These are phyloP conservation scores for Fusarium sp. DNA, from an alignment of 2,329 filamentous ascomycete genomes.

Conservation along the genomic window DNA sequence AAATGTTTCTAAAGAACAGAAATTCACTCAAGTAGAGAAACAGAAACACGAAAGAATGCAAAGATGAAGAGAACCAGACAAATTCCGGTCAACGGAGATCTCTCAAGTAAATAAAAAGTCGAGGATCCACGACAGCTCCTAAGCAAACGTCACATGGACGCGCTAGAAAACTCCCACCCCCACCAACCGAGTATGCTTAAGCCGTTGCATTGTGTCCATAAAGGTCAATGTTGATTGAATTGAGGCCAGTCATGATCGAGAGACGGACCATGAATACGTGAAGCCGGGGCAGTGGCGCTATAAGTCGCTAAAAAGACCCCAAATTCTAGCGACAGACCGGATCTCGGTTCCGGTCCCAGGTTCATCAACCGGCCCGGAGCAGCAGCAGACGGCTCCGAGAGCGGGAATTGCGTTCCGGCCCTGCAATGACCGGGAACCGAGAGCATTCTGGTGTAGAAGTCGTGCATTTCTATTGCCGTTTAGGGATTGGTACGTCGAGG, in stretches of 20 bases:
- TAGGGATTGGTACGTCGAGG: constrained; percentile 7
- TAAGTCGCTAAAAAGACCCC: constrained; percentile 8
- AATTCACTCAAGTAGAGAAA: constrained; percentile 15
- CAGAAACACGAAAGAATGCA: not conserved
- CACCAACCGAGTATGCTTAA: constrained; percentile 21
- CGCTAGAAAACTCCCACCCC: constrained; percentile 35
- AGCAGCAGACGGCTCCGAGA: constrained; percentile 9
- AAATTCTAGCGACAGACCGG: constrained; percentile 29
- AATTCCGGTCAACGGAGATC: constrained; percentile 12
- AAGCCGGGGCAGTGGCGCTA: constrained; percentile 3
- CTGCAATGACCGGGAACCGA: constrained; percentile 42
- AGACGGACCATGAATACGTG: constrained; percentile 6
- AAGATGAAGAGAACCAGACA: not conserved
- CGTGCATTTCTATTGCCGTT: constrained; percentile 20
- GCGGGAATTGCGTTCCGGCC: constrained; percentile 27
- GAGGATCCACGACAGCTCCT: constrained; percentile 31
- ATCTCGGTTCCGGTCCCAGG: constrained; percentile 35
- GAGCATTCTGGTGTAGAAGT: not conserved
- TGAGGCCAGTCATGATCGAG: constrained; percentile 8
- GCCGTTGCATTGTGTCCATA: constrained; percentile 10
- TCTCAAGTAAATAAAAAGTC: constrained; percentile 24
- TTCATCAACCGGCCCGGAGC: not conserved
- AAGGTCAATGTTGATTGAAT: constrained; percentile 6
- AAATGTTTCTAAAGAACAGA: not conserved
- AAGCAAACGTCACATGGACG: constrained; percentile 42